Conservation (phyloP, 148 eudicot genomes). For the Fagopyrum tataricum region DNA sequence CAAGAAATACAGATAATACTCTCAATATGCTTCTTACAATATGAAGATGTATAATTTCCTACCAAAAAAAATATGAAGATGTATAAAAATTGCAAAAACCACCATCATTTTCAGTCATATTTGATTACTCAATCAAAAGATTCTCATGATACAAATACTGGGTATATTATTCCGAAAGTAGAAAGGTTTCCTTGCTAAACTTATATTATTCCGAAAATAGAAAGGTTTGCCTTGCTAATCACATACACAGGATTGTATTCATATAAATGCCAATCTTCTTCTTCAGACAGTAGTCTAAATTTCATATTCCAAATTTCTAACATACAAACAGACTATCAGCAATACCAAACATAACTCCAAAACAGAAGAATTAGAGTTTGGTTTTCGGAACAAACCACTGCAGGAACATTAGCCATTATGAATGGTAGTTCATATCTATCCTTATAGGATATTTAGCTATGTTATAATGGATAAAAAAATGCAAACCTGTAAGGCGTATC, state of each 20-base stretch:
- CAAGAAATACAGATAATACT: not conserved
- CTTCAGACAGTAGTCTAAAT: not conserved
- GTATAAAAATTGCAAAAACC: not conserved
- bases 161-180: not conserved
- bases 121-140: not conserved
- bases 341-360: not conserved
- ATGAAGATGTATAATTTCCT: not conserved
- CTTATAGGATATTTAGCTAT: not conserved
- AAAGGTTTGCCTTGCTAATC: not conserved
- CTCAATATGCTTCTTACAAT: not conserved
- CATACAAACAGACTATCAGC: not conserved
- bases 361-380: not conserved
- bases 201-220: not conserved
- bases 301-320: not conserved
- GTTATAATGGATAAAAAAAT: not conserved
- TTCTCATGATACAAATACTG: not conserved
- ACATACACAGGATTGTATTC: not conserved
- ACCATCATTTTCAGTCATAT: not conserved
- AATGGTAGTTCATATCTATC: not conserved
- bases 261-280: not conserved
- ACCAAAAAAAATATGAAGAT: not conserved
- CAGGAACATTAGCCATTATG: not conserved
- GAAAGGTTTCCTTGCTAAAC: not conserved
- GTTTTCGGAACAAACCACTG: not conserved
- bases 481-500: conserved; percentile 88